Base-by-base conservation (phyloP, 208 protist species). In the Acanthamoeba lenticulata region DNA sequence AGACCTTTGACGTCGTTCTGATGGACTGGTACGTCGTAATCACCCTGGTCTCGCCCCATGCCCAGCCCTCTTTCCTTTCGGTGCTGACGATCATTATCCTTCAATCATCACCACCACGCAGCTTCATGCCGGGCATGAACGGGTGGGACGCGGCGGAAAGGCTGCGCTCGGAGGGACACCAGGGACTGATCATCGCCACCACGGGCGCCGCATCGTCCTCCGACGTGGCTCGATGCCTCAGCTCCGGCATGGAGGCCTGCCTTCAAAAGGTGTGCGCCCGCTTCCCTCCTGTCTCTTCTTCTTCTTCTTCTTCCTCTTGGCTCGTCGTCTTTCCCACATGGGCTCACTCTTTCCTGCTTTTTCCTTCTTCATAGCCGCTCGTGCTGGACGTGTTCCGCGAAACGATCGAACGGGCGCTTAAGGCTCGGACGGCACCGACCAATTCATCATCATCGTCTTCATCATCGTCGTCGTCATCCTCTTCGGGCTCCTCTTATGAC, bases 351-450 rank as follows among this genome's bases (percentile, higher is more conserved):
- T n/a, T n/a, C 47, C 47, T 52, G 47, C 9, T 52, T 52, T 24
- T n/a, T 67, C 29, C 24, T 2, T 19, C 36, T 29, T 36, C 29
- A 34, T 36, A 86, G 77, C 77, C 77, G 32, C 44, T 86, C 29
- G 77, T 86, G 29, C 34, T 86, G 40, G 77, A 86, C 15, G 77
- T 86, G 27, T 86, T 86, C 77, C 77, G 77, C 42, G 77, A 86
- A 17, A 86, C 77, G 0, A 38, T 86, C 44, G 32, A 47, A 13
- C 19, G 15, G 11, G 77, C 21, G 24, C 42, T 86, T 27, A n/a
- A 57, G 6, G 77, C 77, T 24, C 77, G 77, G 6, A 47, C n/a
- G 6, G 77, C 62, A 11, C 9, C 29, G 17, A 34, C 45, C 60
- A 67, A 9, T 57, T 0, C 77, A 2, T 19, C 77, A 27, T 3